Base-by-base conservation (phyloP, 495 filamentous ascomycete genomes). In the Hyphodiscus hymeniophilus region DNA sequence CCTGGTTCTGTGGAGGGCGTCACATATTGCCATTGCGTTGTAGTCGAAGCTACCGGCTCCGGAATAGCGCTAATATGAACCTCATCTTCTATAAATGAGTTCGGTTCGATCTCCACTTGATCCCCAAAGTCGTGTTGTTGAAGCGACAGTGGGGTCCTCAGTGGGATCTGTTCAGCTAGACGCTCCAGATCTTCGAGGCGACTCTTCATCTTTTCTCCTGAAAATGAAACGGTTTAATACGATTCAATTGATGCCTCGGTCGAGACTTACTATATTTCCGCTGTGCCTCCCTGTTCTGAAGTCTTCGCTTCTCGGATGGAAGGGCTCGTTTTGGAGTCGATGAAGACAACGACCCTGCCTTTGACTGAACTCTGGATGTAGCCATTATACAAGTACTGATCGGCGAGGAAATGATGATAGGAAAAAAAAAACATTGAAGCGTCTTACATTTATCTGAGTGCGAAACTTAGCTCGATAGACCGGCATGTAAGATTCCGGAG, bases 261-360 rank as follows among this genome's bases (percentile, higher is more conserved):
- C 23, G 3, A 12, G 16, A 23, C 64, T 53, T 51, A 64, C 64
- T 51, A 46, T 66, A 66, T 50, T 61, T 63, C 23, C 64, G 54
- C 50, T 66, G 64, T 24, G 64, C 64, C 17, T 62, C 60, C 12
- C 64, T 61, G 39, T 66, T 66, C 44, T 65, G 64, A 16, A 65
- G 60, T 51, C 60, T 66, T 44, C 63, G 61, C 30, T 60, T 51
- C 59, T 63, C 63, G 8, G 63, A 56, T 36, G 57, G 59, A 54
- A 59, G 54, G 23, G 56, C 56, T 20, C 60, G 56, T 13, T 64
- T 63, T 20, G 5, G 26, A 28, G 10, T 28, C 5, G 26, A 28
- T 4, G 26, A 28, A 28, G n/a, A n/a, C n/a, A 28, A 28, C 10
- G 26, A 28, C 26, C 10, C 10, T 10, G 4, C 26, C 4, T 28